A percentile compares a stretch with the other conserved stretches of the same genome.
phyloP scores from a whole-genome alignment of 192 early-diverging fungal species.

The Umbelopsis sp. region DNA sequence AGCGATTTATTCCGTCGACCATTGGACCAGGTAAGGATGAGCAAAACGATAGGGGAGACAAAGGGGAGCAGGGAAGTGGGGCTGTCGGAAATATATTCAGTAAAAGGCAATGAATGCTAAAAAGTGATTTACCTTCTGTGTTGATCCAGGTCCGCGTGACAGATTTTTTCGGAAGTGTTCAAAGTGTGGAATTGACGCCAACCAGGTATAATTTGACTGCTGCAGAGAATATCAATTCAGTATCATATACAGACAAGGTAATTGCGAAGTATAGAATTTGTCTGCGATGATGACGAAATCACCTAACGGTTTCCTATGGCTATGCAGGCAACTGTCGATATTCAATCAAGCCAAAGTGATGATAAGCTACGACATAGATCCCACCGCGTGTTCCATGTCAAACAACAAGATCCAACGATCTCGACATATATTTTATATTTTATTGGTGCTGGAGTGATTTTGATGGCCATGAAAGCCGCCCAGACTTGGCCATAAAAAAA shows the following conservation, averaged over 20 bases:
- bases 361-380: not conserved
- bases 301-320: not conserved
- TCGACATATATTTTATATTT: not conserved
- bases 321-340: too few species aligned
- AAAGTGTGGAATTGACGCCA: constrained; percentile 84
- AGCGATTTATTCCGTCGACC: constrained; percentile 81
- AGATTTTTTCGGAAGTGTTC: constrained; percentile 97
- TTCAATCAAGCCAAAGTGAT: too few species aligned
- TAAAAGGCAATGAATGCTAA: not conserved
- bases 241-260: constrained; percentile 18
- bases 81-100: not conserved
- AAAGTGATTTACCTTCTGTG: not conserved
- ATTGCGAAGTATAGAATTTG: not conserved
- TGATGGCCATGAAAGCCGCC: not conserved
- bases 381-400: constrained; percentile 4
- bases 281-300: not conserved
- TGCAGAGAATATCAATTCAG: constrained; percentile 11
- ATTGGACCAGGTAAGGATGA: constrained; percentile 68
- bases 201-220: constrained; percentile 35
- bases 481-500: not conserved
- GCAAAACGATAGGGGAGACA: not conserved
- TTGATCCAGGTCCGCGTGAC: constrained; percentile 70
- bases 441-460: constrained; percentile 2
- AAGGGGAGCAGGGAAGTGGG: not conserved
- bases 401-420: not conserved